phyloP scores from a whole-genome alignment of 768 basidiomycete genomes.

The Asterophora parasitica region DNA sequence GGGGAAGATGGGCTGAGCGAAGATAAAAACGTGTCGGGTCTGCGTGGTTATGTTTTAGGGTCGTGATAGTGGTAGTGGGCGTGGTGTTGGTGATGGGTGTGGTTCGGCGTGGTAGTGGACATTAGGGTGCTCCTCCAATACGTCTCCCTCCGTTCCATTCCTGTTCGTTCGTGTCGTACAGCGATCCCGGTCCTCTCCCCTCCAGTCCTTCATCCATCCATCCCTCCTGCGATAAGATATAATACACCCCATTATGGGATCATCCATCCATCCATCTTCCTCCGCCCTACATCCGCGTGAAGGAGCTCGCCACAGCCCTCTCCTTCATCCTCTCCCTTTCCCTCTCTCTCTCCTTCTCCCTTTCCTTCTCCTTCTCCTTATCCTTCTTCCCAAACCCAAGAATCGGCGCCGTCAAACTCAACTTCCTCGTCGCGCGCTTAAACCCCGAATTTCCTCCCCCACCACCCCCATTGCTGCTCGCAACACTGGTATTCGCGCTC shows the following conservation, averaged over 20 bases:
- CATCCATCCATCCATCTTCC: background rate
- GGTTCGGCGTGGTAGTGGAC: too few species aligned
- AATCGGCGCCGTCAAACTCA: conserved; percentile 62
- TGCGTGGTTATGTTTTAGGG: background rate
- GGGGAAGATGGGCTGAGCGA: background rate
- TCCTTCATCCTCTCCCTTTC: conserved; percentile 15
- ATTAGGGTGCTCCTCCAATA: too few species aligned
- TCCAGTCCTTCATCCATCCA: background rate
- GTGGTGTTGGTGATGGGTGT: background rate
- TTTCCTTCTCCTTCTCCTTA: conserved; percentile 46
- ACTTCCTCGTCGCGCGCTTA: conserved; percentile 52
- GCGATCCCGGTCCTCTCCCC: background rate
- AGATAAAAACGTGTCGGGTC: background rate
- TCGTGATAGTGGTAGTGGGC: background rate
- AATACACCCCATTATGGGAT: background rate
- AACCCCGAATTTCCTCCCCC: conserved; percentile 11
- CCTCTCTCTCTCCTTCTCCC: too few species aligned
- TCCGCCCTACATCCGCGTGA: background rate
- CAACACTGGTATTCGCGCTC: conserved; percentile 14
- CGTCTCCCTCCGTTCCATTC: background rate
- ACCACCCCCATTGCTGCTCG: conserved; percentile 15
- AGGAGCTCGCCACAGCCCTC: conserved; percentile 14
- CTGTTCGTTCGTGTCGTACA: background rate
- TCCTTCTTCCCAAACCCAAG: conserved; percentile 55
- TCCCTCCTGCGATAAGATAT: background rate